Base-by-base conservation (phyloP, 495 filamentous ascomycete genomes). In the Monascus purpureus region DNA sequence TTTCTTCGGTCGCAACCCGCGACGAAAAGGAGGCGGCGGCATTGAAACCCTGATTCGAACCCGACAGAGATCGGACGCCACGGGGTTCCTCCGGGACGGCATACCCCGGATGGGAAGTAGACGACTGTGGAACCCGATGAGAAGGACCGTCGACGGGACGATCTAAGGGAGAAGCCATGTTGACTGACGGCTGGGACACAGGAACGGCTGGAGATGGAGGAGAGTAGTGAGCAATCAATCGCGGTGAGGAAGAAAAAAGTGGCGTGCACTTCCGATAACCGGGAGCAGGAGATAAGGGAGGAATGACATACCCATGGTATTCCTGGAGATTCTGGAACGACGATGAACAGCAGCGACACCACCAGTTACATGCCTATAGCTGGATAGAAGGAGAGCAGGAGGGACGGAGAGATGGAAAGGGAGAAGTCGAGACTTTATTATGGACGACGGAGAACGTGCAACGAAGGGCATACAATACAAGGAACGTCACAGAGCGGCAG, bases 41-140 rank as follows among this genome's bases (percentile, higher is more conserved):
- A 52, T 61, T 44, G 52, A 67, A 50, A 53, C 57, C 41, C 49
- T 50, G 44, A 41, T 56, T 40, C 38, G 62, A 52, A 32, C 59
- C 42, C 7, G 59, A 58, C 6, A 62, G 45, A 2, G 58, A 52
- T 14, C 55, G 50, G 11, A 62, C 55, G 7, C 50, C 46, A 12
- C 49, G 57, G 24, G 68, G 70, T 40, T 73, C 68, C 46, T 63
- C 56, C 31, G 70, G 71, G 34, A 74, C 61, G 3, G 69, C 69
- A 39, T 73, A 68, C 31, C 66, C 49, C 8, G 70, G 69, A 46
- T 73, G 70, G 22, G 61, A 68, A 17, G 65, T 68, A 6, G 57
- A 50, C 6, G 63, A 62, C 30, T 59, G 45, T n/a, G 59, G 56
- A 23, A 67, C 54, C 17, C 39, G 46, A 32, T 45, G 46, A 38